phyloP scores from a whole-genome alignment of 140 eudicot species.

The Ambrosia hybrid region DNA sequence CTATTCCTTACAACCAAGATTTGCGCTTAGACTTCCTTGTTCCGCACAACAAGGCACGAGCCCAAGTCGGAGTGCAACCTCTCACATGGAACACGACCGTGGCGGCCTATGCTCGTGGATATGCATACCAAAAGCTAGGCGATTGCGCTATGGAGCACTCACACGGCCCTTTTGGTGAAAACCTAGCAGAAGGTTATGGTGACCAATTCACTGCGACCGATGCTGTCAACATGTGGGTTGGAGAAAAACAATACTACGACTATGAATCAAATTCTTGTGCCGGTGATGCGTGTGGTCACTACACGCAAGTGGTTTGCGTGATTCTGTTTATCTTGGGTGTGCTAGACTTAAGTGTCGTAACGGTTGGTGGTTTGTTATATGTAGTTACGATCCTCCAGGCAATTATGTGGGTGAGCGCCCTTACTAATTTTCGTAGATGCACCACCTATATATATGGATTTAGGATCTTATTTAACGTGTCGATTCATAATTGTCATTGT shows the following conservation, averaged over 20 bases:
- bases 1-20: constrained; percentile 24
- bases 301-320: constrained; percentile 49
- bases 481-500: not conserved
- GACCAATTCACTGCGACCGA: constrained; percentile 29
- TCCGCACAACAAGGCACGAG: constrained; percentile 63
- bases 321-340: constrained; percentile 40
- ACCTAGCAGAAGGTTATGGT: constrained; percentile 51
- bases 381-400: constrained; percentile 46
- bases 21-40: constrained; percentile 39
- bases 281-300: constrained; percentile 42
- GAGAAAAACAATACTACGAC: constrained; percentile 47
- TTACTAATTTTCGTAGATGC: constrained; percentile 30
- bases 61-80: constrained; percentile 41
- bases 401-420: constrained; percentile 48
- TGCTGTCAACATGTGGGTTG: constrained; percentile 62
- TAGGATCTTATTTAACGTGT: not conserved
- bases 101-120: constrained; percentile 58
- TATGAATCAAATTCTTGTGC: constrained; percentile 41
- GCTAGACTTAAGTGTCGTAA: constrained; percentile 38
- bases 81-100: constrained; percentile 56
- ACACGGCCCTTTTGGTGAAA: constrained; percentile 65
- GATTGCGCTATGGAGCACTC: constrained; percentile 61
- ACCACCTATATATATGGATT: not conserved
- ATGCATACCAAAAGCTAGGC: constrained; percentile 46
- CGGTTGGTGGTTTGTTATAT: constrained; percentile 43